Evolutionary conservation across 108 stramenopile species (phyloP).

Genomic region (Cyclotella baltica): DNA sequence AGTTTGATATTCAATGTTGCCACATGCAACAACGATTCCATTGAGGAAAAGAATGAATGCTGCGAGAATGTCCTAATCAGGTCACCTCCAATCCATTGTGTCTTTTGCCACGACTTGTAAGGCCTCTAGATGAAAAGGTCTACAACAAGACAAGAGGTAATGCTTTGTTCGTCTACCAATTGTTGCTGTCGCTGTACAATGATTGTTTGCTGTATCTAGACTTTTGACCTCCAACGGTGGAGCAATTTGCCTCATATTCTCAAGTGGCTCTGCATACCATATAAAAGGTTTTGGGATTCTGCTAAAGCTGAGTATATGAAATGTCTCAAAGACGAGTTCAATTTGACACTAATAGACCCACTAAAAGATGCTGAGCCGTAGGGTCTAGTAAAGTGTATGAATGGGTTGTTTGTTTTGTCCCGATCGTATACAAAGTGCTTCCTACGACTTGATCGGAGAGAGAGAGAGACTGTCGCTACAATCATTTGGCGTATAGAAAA

Average conservation of each 20-base stretch:
- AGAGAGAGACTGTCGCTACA: background rate
- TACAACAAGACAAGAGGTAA: conserved; percentile 31
- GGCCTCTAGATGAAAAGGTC: background rate
- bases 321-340: conserved; percentile 4
- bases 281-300: conserved; percentile 25
- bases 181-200: no score
- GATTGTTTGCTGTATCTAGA: no score
- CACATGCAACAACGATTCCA: no score
- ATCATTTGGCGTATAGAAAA: conserved; percentile 15
- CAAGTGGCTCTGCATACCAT: conserved; percentile 16
- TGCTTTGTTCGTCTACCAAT: conserved; percentile 15
- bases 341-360: background rate
- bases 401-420: conserved; percentile 22
- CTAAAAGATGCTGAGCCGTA: conserved; percentile 17
- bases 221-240: no score
- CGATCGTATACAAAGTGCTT: conserved; percentile 33
- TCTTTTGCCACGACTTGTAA: conserved; percentile 16
- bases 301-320: background rate
- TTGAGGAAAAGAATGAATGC: no score
- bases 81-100: conserved; percentile 17
- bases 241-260: conserved; percentile 13
- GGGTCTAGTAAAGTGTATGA: conserved; percentile 14
- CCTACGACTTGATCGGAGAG: conserved; percentile 24
- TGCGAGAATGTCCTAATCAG: conserved; percentile 5
- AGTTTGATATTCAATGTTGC: conserved; percentile 17